phyloP scores from a whole-genome alignment of 2,329 filamentous ascomycete genomes.

The Phyllosticta citribraziliensis region DNA sequence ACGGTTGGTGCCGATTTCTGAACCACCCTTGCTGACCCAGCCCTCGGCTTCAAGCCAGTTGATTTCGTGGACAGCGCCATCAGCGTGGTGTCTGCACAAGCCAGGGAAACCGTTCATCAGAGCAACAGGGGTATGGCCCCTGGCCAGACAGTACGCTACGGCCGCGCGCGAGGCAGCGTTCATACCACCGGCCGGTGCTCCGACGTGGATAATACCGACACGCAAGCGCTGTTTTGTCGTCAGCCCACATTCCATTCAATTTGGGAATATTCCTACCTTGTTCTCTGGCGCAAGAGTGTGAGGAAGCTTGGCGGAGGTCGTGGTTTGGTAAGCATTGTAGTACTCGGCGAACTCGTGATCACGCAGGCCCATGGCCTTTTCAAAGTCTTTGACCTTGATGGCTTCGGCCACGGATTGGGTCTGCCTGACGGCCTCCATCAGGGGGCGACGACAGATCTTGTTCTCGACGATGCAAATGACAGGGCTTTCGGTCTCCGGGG shows the following conservation, averaged over 20 bases:
- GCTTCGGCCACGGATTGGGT: constrained; percentile 77
- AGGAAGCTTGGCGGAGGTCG: constrained; percentile 70
- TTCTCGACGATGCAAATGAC: constrained; percentile 97
- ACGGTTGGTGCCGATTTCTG: constrained; percentile 95
- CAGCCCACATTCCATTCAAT: not conserved
- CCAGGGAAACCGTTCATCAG: constrained; percentile 97
- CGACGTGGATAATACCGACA: constrained; percentile 93
- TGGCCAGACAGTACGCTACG: constrained; percentile 82
- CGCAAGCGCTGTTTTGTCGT: constrained; percentile 58
- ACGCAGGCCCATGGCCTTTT: constrained; percentile 74
- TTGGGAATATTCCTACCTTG: constrained; percentile 46
- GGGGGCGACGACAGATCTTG: constrained; percentile 83
- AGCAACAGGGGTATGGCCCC: constrained; percentile 85
- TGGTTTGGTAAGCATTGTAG: constrained; percentile 82
- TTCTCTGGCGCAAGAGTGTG: constrained; percentile 57
- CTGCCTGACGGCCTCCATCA: constrained; percentile 79
- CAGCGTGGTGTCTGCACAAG: constrained; percentile 79
- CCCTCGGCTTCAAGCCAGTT: constrained; percentile 88
- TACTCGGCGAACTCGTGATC: constrained; percentile 93
- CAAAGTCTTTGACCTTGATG: constrained; percentile 79
- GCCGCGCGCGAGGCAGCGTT: constrained; percentile 91
- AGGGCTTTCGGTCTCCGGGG: constrained; percentile 78
- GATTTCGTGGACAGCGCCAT: constrained; percentile 78
- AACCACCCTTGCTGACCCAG: constrained; percentile 95
- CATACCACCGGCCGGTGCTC: constrained; percentile 94